Evolutionary conservation across 495 filamentous ascomycete genomes (phyloP), one percentile per base, ranked within the genome.

Genomic region (Xylaria flabelliformis): DNA sequence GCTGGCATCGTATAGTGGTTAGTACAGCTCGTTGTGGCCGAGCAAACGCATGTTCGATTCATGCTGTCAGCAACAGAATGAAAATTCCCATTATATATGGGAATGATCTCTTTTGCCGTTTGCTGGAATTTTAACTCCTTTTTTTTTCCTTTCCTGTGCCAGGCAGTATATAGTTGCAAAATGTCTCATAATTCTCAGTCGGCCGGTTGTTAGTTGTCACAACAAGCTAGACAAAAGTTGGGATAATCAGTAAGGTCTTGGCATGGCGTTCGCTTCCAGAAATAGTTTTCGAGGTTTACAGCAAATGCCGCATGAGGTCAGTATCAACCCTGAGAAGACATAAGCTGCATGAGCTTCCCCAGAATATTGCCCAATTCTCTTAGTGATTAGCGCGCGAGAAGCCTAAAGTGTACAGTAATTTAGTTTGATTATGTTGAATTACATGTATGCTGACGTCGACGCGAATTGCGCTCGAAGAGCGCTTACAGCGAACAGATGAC

Each of bases 1-100:
- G 66, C 51, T 69, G 66, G 51, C 46, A 41, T 69, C 55, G 55
- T 69, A 69, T 69, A 61, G 67, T 69, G 55, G 55, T 69, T 69
- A 69, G 67, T 62, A 69, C 51, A 46, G 39, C 55, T 59, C 55
- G 67, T 69, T 69, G 67, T 69, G 67, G 67, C 51, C 55, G 56
- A 48, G 67, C 41, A 69, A 58, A 62, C 61, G 61, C 61, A 64
- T 64, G 61, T 64, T 64, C 61, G 61, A 64, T 64, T 64, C 61
- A 64, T 64, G 61, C 61, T n/a, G 39, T 42, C 61, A 64, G 61
- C 61, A 64, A 64, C 19, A 12, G 3, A 26, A n/a, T 13, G 2
- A 15, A 55, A 29, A 15, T 24, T 13, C 5, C 7, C 0, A 15
- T 0, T 1, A 4, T 29, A 0, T 21, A 13, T 8, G 4, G 15